Conservation (phyloP, 495 filamentous ascomycete genomes). For the Xylona heveae region DNA sequence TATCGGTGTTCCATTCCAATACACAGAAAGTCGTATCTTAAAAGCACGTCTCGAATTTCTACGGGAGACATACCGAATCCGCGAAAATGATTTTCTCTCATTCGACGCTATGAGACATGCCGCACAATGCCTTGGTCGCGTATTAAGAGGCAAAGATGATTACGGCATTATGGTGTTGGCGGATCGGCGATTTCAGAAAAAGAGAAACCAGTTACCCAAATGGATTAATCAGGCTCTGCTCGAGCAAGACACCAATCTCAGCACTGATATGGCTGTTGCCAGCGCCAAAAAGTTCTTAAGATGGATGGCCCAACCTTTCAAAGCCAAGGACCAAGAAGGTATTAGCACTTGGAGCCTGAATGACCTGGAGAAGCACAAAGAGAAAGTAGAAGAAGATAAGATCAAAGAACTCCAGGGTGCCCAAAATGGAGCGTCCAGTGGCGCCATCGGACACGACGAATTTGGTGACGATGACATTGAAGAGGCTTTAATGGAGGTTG, state of each 20-base stretch:
- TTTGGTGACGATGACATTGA: constrained; percentile 41
- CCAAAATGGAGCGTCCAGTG: constrained; percentile 9
- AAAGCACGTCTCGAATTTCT: constrained; percentile 94
- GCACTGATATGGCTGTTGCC: constrained; percentile 87
- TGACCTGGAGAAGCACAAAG: constrained; percentile 58
- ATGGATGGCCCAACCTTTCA: constrained; percentile 80
- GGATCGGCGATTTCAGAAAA: constrained; percentile 77
- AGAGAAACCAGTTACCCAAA: constrained; percentile 75
- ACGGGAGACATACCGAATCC: constrained; percentile 88
- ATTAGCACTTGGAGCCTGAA: constrained; percentile 75
- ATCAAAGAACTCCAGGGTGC: constrained; percentile 17
- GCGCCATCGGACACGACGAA: constrained; percentile 21
- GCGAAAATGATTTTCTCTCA: constrained; percentile 93
- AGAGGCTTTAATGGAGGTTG: constrained; percentile 42
- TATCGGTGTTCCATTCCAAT: constrained; percentile 96
- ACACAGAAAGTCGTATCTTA: constrained; percentile 91
- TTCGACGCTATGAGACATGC: constrained; percentile 99
- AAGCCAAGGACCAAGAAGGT: constrained; percentile 63
- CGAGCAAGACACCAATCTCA: constrained; percentile 68
- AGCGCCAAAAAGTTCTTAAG: constrained; percentile 73
- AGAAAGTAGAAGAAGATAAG: constrained; percentile 47
- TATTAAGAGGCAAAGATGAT: constrained; percentile 90
- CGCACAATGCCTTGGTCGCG: constrained; percentile 88
- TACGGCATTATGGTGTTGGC: constrained; percentile 98
- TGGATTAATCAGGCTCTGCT: constrained; percentile 87